Evolutionary conservation across 306 rosid species (phyloP).

Genomic region (Prinsepia uniflora): DNA sequence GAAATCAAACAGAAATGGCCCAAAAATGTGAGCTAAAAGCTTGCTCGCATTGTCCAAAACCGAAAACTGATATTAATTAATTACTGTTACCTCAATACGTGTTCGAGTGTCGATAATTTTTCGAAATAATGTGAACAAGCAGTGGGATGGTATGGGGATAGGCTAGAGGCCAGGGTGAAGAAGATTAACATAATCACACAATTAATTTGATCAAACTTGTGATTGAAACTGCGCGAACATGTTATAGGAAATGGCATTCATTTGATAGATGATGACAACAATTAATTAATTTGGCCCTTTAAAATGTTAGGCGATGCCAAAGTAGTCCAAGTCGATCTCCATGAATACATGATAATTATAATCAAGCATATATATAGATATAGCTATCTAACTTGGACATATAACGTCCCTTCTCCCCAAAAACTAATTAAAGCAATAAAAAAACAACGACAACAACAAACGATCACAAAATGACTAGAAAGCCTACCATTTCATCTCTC

Average conservation of each 20-base stretch:
- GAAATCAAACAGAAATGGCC: conserved; percentile 20
- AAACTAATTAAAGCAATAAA: conserved; percentile 6
- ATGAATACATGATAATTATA: conserved; percentile 4
- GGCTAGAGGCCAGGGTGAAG: neutral
- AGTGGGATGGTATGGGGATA: no score
- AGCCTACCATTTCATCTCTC: conserved; percentile 30
- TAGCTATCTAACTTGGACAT: conserved; percentile 6
- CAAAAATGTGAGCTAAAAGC: conserved; percentile 7
- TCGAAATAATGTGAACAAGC: neutral
- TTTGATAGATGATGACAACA: conserved; percentile 14
- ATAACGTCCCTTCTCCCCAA: conserved; percentile 22
- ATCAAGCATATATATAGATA: conserved; percentile 10
- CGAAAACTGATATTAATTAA: conserved; percentile 7
- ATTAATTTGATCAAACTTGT: conserved; percentile 1
- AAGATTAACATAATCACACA: neutral
- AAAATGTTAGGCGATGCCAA: conserved; percentile 22
- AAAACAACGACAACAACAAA: conserved; percentile 27
- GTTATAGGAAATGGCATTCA: neutral
- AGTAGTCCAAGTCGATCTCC: neutral
- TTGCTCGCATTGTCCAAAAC: conserved; percentile 16
- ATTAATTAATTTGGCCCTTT: conserved; percentile 2
- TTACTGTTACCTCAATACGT: neutral
- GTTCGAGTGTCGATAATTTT: neutral
- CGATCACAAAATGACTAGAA: conserved; percentile 22
- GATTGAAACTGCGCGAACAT: neutral